Evolutionary conservation across 2,329 filamentous ascomycete species (phyloP).

Genomic region (Venturia asperata): DNA sequence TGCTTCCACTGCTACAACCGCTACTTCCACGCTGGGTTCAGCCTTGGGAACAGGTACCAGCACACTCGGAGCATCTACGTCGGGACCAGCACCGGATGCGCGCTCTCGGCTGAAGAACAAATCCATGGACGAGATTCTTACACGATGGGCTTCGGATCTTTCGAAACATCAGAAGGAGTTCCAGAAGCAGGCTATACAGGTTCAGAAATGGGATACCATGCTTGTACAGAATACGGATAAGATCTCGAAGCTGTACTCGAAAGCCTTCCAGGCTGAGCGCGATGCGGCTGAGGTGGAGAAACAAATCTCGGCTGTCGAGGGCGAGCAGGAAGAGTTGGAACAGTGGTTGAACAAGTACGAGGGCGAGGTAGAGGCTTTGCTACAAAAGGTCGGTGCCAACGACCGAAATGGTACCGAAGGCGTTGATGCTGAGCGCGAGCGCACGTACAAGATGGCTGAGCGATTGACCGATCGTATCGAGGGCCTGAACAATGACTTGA

Average conservation of each 20-base stretch:
- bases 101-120: constrained; percentile 93
- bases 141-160: constrained; percentile 89
- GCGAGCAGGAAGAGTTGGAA: constrained; percentile 85
- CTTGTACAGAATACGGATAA: constrained; percentile 92
- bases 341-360: constrained; percentile 88
- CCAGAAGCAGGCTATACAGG: constrained; percentile 78
- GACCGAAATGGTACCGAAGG: constrained; percentile 73
- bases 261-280: constrained; percentile 87
- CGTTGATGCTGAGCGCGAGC: constrained; percentile 90
- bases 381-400: constrained; percentile 51
- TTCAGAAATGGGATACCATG: constrained; percentile 84
- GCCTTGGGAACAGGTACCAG: not conserved
- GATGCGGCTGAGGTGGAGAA: constrained; percentile 91
- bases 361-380: constrained; percentile 81
- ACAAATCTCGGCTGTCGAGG: constrained; percentile 81
- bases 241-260: constrained; percentile 86
- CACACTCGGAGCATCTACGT: constrained; percentile 16
- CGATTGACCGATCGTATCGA: constrained; percentile 84
- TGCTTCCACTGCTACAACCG: constrained; percentile 2
- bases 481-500: constrained; percentile 86
- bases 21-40: not conserved
- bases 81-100: constrained; percentile 12
- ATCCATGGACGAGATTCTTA: constrained; percentile 98
- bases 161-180: constrained; percentile 97
- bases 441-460: constrained; percentile 88